These are phyloP conservation scores for Nothophaeocryptopus gaeumannii DNA, from an alignment of 2,329 filamentous ascomycete species.

Conservation along the genomic window DNA sequence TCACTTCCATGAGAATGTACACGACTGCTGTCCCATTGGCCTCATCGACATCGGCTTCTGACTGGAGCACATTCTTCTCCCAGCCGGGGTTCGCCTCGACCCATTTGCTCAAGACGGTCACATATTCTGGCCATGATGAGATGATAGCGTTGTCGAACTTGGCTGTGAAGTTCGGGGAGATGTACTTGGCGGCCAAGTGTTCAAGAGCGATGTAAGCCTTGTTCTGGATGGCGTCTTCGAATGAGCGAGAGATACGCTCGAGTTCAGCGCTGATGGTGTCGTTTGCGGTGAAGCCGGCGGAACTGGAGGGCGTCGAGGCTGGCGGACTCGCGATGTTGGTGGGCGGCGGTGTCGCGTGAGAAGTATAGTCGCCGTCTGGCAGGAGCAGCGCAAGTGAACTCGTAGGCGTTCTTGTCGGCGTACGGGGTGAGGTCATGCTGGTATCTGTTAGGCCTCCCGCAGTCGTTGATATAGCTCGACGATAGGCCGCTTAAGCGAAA, in stretches of 20 bases:
- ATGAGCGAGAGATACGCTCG: slow-evolving; percentile 1
- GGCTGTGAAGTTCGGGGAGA: background rate
- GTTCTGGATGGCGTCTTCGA: slow-evolving; percentile 3
- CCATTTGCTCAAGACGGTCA: background rate
- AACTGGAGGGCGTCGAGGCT: background rate
- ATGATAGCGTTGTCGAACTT: slow-evolving; percentile 3
- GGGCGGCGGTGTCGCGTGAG: background rate
- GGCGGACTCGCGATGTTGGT: background rate
- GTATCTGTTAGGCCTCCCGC: too few relatives aligned
- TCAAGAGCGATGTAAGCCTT: background rate
- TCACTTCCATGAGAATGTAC: slow-evolving; percentile 2
- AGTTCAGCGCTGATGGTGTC: slow-evolving; percentile 1
- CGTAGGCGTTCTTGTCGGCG: background rate
- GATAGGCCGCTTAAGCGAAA: too few relatives aligned
- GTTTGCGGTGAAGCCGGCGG: background rate
- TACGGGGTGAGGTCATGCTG: background rate
- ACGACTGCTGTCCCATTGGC: background rate
- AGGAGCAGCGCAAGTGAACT: slow-evolving; percentile 1
- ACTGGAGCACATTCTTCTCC: slow-evolving; percentile 3
- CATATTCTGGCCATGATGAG: slow-evolving; percentile 2
- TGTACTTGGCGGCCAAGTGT: background rate
- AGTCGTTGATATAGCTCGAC: too few relatives aligned
- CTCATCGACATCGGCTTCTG: slow-evolving; percentile 2
- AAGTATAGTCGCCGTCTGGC: background rate
- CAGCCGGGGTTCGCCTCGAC: background rate